phyloP scores from a whole-genome alignment of 345 rosid genomes.

The Eucalyptus virginea region DNA sequence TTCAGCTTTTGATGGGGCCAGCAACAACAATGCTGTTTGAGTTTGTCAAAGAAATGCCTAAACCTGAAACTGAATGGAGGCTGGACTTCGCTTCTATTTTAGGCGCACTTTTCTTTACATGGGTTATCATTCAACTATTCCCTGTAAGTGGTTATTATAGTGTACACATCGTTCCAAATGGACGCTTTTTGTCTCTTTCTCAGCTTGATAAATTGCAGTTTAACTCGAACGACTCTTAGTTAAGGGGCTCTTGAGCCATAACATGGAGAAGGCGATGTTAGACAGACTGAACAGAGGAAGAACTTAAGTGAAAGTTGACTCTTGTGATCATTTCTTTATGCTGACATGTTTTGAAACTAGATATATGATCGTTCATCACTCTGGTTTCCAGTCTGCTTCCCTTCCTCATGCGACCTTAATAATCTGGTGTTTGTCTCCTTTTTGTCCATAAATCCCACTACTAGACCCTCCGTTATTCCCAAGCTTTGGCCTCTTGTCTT shows the following conservation, averaged over 20 bases:
- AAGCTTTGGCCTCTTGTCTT: background rate
- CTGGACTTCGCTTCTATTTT: constrained; percentile 67
- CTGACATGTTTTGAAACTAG: background rate
- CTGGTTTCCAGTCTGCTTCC: background rate
- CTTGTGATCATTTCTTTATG: background rate
- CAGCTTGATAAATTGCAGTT: background rate
- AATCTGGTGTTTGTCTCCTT: background rate
- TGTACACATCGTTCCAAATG: background rate
- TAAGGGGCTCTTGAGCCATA: background rate
- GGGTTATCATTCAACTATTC: constrained; percentile 74
- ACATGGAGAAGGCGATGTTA: background rate
- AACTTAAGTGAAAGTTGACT: background rate
- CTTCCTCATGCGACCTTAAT: background rate
- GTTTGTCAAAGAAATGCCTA: constrained; percentile 82
- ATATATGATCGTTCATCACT: background rate
- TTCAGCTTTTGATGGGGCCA: constrained; percentile 36
- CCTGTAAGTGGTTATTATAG: constrained; percentile 48
- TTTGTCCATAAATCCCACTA: background rate
- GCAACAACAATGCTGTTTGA: constrained; percentile 39
- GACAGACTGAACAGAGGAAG: background rate
- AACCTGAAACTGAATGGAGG: constrained; percentile 21
- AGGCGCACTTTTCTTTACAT: constrained; percentile 77
- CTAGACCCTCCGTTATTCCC: background rate
- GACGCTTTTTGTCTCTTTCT: background rate
- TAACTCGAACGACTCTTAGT: background rate